Base-by-base conservation (phyloP, 2,329 filamentous ascomycete species). In the Aspergillus thermomutatus region DNA sequence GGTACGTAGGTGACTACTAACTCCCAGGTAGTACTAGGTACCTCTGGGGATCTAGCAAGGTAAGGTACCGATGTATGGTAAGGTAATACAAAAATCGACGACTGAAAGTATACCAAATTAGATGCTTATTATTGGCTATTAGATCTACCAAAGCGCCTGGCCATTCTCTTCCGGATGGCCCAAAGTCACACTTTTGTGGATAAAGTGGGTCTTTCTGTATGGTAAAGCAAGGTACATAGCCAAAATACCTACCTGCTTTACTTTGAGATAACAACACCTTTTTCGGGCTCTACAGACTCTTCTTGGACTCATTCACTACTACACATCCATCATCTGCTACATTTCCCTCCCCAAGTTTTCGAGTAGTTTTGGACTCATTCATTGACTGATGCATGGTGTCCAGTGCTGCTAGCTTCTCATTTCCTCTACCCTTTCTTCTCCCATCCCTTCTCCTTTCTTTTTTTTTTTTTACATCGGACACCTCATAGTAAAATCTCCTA, bases 401-500 rank as follows among this genome's bases (percentile, higher is more conserved):
- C 37, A 8, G 50, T 48, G 21, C 48, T 27, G 47, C 41, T 47
- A 23, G 46, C 52, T 53, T 47, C 47, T 58, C 31, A 54, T 56
- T 51, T 56, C 53, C 56, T 53, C 56, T 57, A 55, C 48, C 54
- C 46, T 59, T 55, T 49, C 45, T 51, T 47, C 51, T 37, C 51
- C 51, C 10, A 31, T 54, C 54, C 47, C 50, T 56, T 49, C 45
- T 50, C 45, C 54, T 52, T 41, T 21, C 56, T 60, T 56, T 25
- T 28, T 53, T 54, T 49, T 47, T 56, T 53, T 58, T 56, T 52
- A 53, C 54, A 49, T 56, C 52, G 14, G 17, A 37, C 31, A 34
- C 31, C n/a, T n/a, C 31, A 17, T 37, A 37, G 31, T 37, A 37
- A 37, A 37, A 37, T 37, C 53, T 59, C 57, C 59, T 40, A 53